Evolutionary conservation across 495 filamentous ascomycete genomes (phyloP).

Genomic region (Chlorociboria aeruginascens): DNA sequence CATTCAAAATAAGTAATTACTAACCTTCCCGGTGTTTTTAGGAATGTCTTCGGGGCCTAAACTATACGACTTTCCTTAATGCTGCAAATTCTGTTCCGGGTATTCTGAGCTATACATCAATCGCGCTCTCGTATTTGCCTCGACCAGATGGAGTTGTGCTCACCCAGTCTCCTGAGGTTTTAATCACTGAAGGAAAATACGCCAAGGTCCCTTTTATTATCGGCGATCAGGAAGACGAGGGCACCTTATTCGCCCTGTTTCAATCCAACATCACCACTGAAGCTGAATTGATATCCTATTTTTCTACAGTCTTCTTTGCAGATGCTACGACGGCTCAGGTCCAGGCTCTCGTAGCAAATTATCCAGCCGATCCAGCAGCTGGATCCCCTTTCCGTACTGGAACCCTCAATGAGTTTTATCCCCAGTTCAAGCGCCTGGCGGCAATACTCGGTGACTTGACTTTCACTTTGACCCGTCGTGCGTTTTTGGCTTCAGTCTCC

Average conservation of each 20-base stretch:
- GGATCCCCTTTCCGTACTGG: slow-evolving; percentile 55
- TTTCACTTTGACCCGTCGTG: slow-evolving; percentile 17
- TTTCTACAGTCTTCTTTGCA: slow-evolving; percentile 37
- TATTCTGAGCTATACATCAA: slow-evolving; percentile 48
- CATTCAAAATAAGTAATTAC: too few species aligned
- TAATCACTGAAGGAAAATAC: slow-evolving; percentile 38
- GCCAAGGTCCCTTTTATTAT: slow-evolving; percentile 41
- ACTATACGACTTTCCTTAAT: slow-evolving; percentile 48
- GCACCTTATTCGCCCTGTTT: slow-evolving; percentile 48
- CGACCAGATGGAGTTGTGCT: slow-evolving; percentile 49
- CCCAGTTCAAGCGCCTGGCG: slow-evolving; percentile 63
- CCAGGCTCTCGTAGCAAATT: slow-evolving; percentile 31
- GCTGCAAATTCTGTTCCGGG: slow-evolving; percentile 56
- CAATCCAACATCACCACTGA: slow-evolving; percentile 51
- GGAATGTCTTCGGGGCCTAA: slow-evolving; percentile 45
- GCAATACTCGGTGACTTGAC: slow-evolving; percentile 56
- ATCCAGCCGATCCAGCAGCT: slow-evolving; percentile 28
- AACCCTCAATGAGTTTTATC: slow-evolving; percentile 50
- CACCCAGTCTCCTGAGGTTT: slow-evolving; percentile 40
- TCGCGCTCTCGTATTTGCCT: slow-evolving; percentile 53
- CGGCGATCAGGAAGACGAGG: slow-evolving; percentile 48
- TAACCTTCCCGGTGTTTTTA: too few species aligned
- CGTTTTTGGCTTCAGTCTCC: slow-evolving; percentile 5
- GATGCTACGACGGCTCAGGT: slow-evolving; percentile 25
- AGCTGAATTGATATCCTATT: slow-evolving; percentile 44